A percentile compares a stretch with the other conserved stretches of the same genome.
These are phyloP conservation scores for Pythium brachiatum DNA, from an alignment of 352 stramenopile genomes.

Conservation along the genomic window DNA sequence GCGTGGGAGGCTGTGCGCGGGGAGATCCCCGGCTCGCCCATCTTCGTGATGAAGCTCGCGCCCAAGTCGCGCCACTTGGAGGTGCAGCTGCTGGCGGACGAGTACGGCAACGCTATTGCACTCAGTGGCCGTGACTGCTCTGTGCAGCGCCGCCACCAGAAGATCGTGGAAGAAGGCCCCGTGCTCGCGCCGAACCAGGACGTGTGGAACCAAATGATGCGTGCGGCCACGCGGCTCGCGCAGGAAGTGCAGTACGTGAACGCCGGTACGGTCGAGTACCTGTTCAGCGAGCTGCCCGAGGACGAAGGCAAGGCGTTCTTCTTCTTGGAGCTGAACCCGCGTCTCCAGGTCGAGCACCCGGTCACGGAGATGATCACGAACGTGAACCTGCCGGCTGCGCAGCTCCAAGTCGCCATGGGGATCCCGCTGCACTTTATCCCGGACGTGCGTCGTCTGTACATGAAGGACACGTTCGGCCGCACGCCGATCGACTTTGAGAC, in stretches of 20 bases:
- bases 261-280: conserved; percentile 99
- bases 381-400: conserved; percentile 96
- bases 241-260: conserved; percentile 99
- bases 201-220: conserved; percentile 98
- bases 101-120: conserved; percentile 98
- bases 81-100: conserved; percentile 98
- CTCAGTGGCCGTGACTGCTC: conserved; percentile 99
- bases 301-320: conserved; percentile 95
- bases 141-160: conserved; percentile 99
- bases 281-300: conserved; percentile 95
- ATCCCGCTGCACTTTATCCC: conserved; percentile 99
- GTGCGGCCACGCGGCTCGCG: conserved; percentile 94
- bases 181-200: conserved; percentile 91
- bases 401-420: conserved; percentile 99
- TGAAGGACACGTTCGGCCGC: conserved; percentile 91
- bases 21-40: conserved; percentile 98
- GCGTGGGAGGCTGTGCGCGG: conserved; percentile 97
- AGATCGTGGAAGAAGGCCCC: conserved; percentile 99
- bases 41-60: conserved; percentile 99
- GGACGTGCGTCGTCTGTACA: conserved; percentile 97
- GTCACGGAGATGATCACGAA: conserved; percentile 99
- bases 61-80: conserved; percentile 97
- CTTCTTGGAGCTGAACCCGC: conserved; percentile 99
- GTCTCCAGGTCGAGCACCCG: conserved; percentile 98
- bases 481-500: conserved; percentile 96